Evolutionary conservation across 179 eudicot species (phyloP), one percentile per base, ranked within the genome.

Genomic region (Corrigiola litoralis): DNA sequence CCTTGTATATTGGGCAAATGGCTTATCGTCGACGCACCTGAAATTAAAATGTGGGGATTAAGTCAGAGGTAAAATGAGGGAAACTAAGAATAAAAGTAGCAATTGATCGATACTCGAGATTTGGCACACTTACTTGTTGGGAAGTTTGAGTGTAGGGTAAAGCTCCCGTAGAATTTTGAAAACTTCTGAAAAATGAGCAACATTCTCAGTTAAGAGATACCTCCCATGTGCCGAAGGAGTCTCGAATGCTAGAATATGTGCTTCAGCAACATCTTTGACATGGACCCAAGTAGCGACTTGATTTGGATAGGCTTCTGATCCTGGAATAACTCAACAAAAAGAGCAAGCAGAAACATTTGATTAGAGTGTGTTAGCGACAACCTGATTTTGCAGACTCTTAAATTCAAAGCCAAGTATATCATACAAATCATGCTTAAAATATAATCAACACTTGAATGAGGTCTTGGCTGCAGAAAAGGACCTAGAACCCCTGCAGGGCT

Each of bases 401-500:
- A n/a, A n/a, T n/a, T n/a, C n/a, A n/a, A n/a, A n/a, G 21, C 3
- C 31, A 41, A 40, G 49, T 16, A 1, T 5, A 8, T 17, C 54
- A 49, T 68, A 84, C 88, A 80, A 21, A 81, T 38, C 58, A 81
- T 55, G 64, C 58, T 53, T 17, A 74, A 47, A 49, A 84, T 52
- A 45, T 73, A 65, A 50, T 66, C 47, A 48, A 66, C 44, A 57
- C 85, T 81, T 21, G 80, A 64, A 63, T 76, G 81, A 3, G 81
- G 60, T 11, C 78, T 74, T 67, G 82, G 84, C 74, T 85, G 86
- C 46, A 85, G 64, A 28, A 78, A 64, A 57, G 86, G 86, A 40
- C 89, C 89, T 25, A 85, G 73, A 6, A 82, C 86, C 52, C 80
- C 68, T 63, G 75, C 72, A 1, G 89, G 89, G 73, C 78, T 73